These are phyloP conservation scores for Sporothrix brunneoviolacea DNA, from an alignment of 2,329 filamentous ascomycete genomes.

Conservation along the genomic window DNA sequence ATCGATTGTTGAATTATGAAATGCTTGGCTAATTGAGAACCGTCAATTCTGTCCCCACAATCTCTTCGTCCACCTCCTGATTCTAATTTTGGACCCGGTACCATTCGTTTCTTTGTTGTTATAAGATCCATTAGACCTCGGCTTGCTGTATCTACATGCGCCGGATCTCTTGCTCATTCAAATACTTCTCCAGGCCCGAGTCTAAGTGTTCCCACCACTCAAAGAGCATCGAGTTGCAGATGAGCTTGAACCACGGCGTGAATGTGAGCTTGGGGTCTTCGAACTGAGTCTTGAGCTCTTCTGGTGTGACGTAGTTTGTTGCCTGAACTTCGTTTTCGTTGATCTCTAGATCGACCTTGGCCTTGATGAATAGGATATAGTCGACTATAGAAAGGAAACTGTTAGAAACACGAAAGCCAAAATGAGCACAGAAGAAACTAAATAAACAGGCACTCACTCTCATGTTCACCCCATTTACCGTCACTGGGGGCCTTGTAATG, in stretches of 20 bases:
- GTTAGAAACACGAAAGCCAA: background rate
- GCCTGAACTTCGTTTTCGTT: conserved; percentile 88
- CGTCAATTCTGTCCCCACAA: too few species aligned
- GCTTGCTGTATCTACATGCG: conserved; percentile 55
- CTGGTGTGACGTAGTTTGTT: conserved; percentile 73
- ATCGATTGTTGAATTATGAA: too few species aligned
- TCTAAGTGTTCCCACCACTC: conserved; percentile 94
- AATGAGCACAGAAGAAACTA: background rate
- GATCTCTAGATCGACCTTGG: conserved; percentile 73
- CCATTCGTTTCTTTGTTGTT: too few species aligned
- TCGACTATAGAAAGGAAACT: conserved; percentile 56
- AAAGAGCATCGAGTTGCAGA: conserved; percentile 95
- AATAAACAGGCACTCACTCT: conserved; percentile 58
- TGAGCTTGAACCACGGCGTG: conserved; percentile 99
- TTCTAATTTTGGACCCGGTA: too few species aligned
- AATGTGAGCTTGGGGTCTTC: conserved; percentile 73
- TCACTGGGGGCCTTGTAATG: conserved; percentile 97
- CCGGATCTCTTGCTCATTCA: conserved; percentile 78
- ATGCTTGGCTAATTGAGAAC: too few species aligned
- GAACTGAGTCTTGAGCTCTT: conserved; percentile 81
- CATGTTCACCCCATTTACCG: conserved; percentile 97
- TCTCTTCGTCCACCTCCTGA: too few species aligned
- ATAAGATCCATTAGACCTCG: too few species aligned
- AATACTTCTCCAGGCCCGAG: conserved; percentile 73
- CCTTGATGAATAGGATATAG: conserved; percentile 97